Evolutionary conservation across 1,284 basidiomycete species (phyloP).

Genomic region (Schizophyllum amplum): DNA sequence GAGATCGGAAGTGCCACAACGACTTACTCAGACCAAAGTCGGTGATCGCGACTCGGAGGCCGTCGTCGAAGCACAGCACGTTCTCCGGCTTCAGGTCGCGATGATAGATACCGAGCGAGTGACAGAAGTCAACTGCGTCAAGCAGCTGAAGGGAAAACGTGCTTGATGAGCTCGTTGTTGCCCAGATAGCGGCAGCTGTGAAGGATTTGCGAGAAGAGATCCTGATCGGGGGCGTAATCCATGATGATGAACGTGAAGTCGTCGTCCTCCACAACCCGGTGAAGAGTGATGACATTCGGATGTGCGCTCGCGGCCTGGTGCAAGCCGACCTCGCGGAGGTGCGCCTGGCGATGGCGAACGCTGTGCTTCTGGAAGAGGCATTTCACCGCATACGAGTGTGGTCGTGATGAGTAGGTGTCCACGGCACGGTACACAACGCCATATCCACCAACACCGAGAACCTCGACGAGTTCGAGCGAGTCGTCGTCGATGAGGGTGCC

Average conservation of each 20-base stretch:
- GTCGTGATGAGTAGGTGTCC: conserved; percentile 45
- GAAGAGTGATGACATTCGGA: conserved; percentile 85
- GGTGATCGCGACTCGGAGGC: conserved; percentile 7
- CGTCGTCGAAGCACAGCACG: conserved; percentile 75
- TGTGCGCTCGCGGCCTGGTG: conserved; percentile 82
- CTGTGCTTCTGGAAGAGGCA: conserved; percentile 62
- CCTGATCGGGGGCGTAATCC: conserved; percentile 81
- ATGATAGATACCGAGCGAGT: conserved; percentile 88
- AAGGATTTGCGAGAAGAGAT: conserved; percentile 85
- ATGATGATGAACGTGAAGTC: conserved; percentile 65
- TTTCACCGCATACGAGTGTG: conserved; percentile 83
- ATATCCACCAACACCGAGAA: conserved; percentile 92
- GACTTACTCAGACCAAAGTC: conserved; percentile 8
- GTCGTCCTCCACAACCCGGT: conserved; percentile 78
- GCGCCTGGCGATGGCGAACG: conserved; percentile 61
- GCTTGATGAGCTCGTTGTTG: conserved; percentile 75
- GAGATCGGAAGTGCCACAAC: neutral
- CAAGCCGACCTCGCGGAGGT: conserved; percentile 77
- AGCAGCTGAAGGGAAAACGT: conserved; percentile 89
- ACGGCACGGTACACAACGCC: conserved; percentile 93
- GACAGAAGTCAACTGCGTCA: conserved; percentile 88
- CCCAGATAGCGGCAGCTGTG: conserved; percentile 69
- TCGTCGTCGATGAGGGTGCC: conserved; percentile 78
- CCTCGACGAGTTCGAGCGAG: conserved; percentile 79
- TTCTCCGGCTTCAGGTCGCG: conserved; percentile 99